Percentiles rank a stretch among this genome's conserved stretches.
These are phyloP conservation scores for Yamadazyma ubonensis DNA, from an alignment of 805 yeast genomes.

Conservation along the genomic window DNA sequence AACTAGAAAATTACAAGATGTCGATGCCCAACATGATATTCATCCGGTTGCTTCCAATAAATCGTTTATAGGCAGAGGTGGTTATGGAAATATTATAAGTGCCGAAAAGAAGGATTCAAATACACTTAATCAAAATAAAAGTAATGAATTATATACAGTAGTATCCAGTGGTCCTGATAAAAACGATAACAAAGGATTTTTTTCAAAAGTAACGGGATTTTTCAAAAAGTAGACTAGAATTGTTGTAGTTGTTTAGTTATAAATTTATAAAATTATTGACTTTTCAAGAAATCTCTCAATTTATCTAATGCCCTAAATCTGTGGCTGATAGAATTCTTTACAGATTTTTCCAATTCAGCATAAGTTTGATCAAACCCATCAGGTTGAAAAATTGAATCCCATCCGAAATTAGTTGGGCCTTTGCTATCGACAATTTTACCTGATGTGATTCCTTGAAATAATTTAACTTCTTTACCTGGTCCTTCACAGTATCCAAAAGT, in stretches of 20 bases:
- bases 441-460: constrained; percentile 81
- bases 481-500: constrained; percentile 91
- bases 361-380: constrained; percentile 64
- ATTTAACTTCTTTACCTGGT: constrained; percentile 65
- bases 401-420: constrained; percentile 86
- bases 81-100: constrained; percentile 57
- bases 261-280: constrained; percentile 3
- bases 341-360: constrained; percentile 80
- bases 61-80: constrained; percentile 62
- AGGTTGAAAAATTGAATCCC: constrained; percentile 92
- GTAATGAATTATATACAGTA: constrained; percentile 31
- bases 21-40: constrained; percentile 45
- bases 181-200: constrained; percentile 34
- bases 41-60: constrained; percentile 45
- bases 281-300: constrained; percentile 54
- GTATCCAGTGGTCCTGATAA: constrained; percentile 31
- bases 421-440: constrained; percentile 78
- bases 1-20: constrained; percentile 67
- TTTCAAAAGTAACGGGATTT: constrained; percentile 38
- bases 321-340: constrained; percentile 83
- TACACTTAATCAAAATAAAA: constrained; percentile 1
- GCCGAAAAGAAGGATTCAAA: constrained; percentile 24
- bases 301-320: constrained; percentile 79
- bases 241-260: background rate
- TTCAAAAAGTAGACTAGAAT: constrained; percentile 4